phyloP scores from a whole-genome alignment of 139 green algal genomes.

The Deuterostichococcus epilithicus region DNA sequence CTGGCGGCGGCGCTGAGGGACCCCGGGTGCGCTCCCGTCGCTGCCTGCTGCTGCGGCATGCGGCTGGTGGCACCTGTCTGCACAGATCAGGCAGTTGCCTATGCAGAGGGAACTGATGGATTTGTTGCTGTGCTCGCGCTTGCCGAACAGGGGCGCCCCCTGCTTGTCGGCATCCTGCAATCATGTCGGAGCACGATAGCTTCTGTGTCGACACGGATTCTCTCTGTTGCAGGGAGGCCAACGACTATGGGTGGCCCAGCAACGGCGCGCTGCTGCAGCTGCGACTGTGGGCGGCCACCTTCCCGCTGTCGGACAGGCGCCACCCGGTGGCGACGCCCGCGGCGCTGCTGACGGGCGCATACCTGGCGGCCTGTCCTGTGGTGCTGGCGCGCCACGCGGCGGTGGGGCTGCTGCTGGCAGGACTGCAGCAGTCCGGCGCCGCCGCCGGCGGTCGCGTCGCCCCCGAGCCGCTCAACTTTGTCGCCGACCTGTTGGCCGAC shows the following conservation, averaged over 20 bases:
- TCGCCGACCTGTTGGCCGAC: constrained; percentile 31
- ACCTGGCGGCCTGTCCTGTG: constrained; percentile 52
- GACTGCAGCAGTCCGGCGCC: constrained; percentile 39
- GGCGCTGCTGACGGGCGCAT: constrained; percentile 42
- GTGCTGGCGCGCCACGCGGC: constrained; percentile 28
- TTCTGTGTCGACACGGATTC: too few species aligned
- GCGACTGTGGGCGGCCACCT: constrained; percentile 77
- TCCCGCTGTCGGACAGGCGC: constrained; percentile 74
- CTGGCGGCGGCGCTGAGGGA: constrained; percentile 38
- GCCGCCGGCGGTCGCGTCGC: constrained; percentile 41
- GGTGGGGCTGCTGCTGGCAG: constrained; percentile 30
- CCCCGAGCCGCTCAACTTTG: constrained; percentile 65
- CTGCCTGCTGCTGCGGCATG: too few species aligned
- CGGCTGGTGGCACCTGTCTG: too few species aligned
- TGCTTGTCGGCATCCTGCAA: too few species aligned
- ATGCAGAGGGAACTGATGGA: too few species aligned
- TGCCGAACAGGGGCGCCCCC: too few species aligned
- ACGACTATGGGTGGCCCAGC: constrained; percentile 24
- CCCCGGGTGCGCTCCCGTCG: constrained; percentile 1
- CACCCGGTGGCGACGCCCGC: constrained; percentile 81
- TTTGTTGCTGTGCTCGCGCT: too few species aligned
- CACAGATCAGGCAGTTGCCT: too few species aligned
- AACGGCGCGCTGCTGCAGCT: constrained; percentile 72
- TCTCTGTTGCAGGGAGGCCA: not conserved
- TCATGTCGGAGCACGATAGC: too few species aligned